Conservation (phyloP, 805 yeast genomes). For the Priceomyces medius region DNA sequence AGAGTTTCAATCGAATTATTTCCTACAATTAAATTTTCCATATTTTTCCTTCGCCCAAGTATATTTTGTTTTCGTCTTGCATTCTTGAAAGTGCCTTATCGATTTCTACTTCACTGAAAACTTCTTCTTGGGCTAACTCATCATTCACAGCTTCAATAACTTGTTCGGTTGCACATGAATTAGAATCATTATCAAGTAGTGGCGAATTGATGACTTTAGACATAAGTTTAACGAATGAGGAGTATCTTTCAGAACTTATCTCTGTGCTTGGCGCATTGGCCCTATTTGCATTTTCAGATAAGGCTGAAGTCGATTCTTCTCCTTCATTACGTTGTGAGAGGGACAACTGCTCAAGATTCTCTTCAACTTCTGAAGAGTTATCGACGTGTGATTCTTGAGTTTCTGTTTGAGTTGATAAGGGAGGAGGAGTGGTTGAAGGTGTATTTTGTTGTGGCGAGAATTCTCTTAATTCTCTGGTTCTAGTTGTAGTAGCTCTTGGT, state of each 20-base stretch:
- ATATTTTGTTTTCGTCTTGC: slow-evolving; percentile 36
- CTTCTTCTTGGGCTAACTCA: slow-evolving; percentile 39
- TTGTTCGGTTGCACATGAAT: slow-evolving; percentile 31
- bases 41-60: slow-evolving; percentile 39
- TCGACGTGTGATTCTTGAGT: slow-evolving; percentile 3
- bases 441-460: slow-evolving; percentile 9
- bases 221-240: slow-evolving; percentile 29
- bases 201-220: slow-evolving; percentile 30
- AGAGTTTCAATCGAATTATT: slow-evolving; percentile 6
- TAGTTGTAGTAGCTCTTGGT: slow-evolving; percentile 17
- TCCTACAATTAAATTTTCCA: slow-evolving; percentile 29
- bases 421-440: slow-evolving; percentile 10
- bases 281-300: slow-evolving; percentile 20
- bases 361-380: slow-evolving; percentile 18
- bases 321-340: slow-evolving; percentile 20
- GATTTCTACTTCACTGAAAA: slow-evolving; percentile 30
- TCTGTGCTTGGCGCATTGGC: slow-evolving; percentile 16
- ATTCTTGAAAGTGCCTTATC: slow-evolving; percentile 30
- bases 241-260: slow-evolving; percentile 34
- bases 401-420: slow-evolving; percentile 3
- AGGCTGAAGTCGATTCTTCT: slow-evolving; percentile 11
- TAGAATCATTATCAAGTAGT: slow-evolving; percentile 30
- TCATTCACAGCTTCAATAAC: slow-evolving; percentile 34
- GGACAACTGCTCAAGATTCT: slow-evolving; percentile 29
- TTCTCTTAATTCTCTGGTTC: slow-evolving; percentile 13